Conservation (phyloP, 805 yeast genomes). For the Lachancea thermotolerans region DNA sequence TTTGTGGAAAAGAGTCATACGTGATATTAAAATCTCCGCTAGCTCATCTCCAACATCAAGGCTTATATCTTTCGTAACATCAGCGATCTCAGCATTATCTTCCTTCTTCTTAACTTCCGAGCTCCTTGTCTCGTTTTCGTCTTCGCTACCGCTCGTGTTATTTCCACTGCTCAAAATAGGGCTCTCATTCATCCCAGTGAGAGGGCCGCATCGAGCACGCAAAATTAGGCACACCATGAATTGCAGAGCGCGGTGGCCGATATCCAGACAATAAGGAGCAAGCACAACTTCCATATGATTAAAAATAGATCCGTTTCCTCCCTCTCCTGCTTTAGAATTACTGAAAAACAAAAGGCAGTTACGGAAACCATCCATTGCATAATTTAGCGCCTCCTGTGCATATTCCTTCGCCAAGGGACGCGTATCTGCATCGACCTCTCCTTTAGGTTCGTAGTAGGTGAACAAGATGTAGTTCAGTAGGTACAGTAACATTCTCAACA, state of each 20-base stretch:
- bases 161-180: slow-evolving; percentile 16
- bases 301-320: slow-evolving; percentile 31
- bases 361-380: slow-evolving; percentile 39
- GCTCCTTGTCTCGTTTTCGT: slow-evolving; percentile 18
- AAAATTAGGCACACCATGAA: slow-evolving; percentile 50
- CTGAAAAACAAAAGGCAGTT: slow-evolving; percentile 38
- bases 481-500: slow-evolving; percentile 43
- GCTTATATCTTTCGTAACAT: slow-evolving; percentile 30
- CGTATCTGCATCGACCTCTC: slow-evolving; percentile 32
- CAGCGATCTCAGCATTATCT: slow-evolving; percentile 22
- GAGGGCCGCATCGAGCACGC: slow-evolving; percentile 41
- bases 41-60: slow-evolving; percentile 34
- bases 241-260: slow-evolving; percentile 52
- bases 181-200: slow-evolving; percentile 30
- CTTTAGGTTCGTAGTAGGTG: slow-evolving; percentile 39
- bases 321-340: slow-evolving; percentile 29
- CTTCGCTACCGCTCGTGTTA: slow-evolving; percentile 20
- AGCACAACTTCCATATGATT: slow-evolving; percentile 39
- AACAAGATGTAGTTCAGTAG: slow-evolving; percentile 44
- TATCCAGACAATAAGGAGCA: slow-evolving; percentile 44
- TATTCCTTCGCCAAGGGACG: slow-evolving; percentile 32
- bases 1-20: slow-evolving; percentile 38
- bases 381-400: slow-evolving; percentile 38
- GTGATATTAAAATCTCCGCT: slow-evolving; percentile 33
- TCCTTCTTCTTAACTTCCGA: slow-evolving; percentile 15